A percentile compares a stretch with the other conserved stretches of the same genome.
phyloP scores from a whole-genome alignment of 2,329 filamentous ascomycete genomes.

The Clathrospora elynae region DNA sequence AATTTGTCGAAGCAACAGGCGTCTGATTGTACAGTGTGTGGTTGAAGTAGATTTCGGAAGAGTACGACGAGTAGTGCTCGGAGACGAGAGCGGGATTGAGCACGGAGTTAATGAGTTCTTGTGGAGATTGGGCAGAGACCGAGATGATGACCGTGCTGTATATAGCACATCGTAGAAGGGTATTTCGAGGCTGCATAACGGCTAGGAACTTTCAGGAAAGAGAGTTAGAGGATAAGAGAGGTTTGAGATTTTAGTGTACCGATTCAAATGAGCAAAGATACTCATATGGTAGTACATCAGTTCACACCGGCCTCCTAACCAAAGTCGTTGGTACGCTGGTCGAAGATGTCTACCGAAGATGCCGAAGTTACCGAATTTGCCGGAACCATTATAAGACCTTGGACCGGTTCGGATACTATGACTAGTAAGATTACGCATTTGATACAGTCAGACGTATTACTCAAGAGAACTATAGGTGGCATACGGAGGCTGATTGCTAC shows the following conservation, averaged over 20 bases:
- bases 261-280: neutral
- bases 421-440: neutral
- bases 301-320: neutral
- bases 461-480: neutral
- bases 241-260: neutral
- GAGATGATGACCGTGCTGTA: slow-evolving; percentile 2
- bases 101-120: slow-evolving; percentile 17
- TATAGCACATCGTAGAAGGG: neutral
- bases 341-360: slow-evolving; percentile 6
- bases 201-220: neutral
- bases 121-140: slow-evolving; percentile 15
- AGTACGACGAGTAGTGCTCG: slow-evolving; percentile 17
- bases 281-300: neutral
- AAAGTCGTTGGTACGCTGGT: neutral
- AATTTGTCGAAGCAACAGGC: slow-evolving; percentile 18
- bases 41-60: slow-evolving; percentile 19
- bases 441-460: neutral
- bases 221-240: neutral
- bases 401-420: neutral
- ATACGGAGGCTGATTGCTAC: neutral
- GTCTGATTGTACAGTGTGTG: slow-evolving; percentile 17
- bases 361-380: slow-evolving; percentile 16
- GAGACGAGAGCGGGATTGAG: slow-evolving; percentile 12
- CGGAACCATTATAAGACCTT: neutral
- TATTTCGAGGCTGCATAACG: neutral